Evolutionary conservation across 352 stramenopile species (phyloP).

Genomic region (Phytophthora ohioensis): DNA sequence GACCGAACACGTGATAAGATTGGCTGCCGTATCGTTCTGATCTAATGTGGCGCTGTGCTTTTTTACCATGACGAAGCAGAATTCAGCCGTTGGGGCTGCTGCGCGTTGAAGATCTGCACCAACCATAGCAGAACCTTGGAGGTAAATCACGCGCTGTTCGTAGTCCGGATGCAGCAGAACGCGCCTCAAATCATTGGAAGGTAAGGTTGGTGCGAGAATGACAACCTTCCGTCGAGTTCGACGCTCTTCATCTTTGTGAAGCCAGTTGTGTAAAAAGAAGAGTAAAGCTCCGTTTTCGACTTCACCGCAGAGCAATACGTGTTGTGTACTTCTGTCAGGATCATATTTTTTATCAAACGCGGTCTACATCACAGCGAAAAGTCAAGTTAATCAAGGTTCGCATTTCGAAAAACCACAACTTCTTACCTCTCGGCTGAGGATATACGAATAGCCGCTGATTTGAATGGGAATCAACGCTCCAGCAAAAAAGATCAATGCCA

Average conservation of each 20-base stretch:
- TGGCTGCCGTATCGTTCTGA: constrained; percentile 75
- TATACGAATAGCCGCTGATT: constrained; percentile 74
- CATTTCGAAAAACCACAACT: not conserved
- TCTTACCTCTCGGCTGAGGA: constrained; percentile 73
- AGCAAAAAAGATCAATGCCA: constrained; percentile 81
- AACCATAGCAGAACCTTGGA: constrained; percentile 83
- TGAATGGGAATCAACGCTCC: constrained; percentile 72
- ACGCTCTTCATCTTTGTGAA: constrained; percentile 71
- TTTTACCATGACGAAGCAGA: constrained; percentile 81
- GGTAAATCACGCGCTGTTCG: constrained; percentile 78
- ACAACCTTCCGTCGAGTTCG: constrained; percentile 70
- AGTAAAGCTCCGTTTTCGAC: constrained; percentile 72
- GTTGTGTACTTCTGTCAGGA: constrained; percentile 67
- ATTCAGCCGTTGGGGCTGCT: constrained; percentile 54
- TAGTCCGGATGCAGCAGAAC: constrained; percentile 79
- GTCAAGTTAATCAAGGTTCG: not conserved
- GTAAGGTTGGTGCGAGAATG: constrained; percentile 69
- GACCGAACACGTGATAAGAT: constrained; percentile 82
- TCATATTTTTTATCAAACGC: constrained; percentile 84
- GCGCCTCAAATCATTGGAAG: constrained; percentile 62
- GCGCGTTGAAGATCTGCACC: constrained; percentile 73
- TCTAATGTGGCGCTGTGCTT: constrained; percentile 68
- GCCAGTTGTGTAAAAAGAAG: constrained; percentile 86
- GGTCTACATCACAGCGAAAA: constrained; percentile 48
- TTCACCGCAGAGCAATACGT: constrained; percentile 84